phyloP scores from a whole-genome alignment of 106 monocot genomes.

The Allium cepa region DNA sequence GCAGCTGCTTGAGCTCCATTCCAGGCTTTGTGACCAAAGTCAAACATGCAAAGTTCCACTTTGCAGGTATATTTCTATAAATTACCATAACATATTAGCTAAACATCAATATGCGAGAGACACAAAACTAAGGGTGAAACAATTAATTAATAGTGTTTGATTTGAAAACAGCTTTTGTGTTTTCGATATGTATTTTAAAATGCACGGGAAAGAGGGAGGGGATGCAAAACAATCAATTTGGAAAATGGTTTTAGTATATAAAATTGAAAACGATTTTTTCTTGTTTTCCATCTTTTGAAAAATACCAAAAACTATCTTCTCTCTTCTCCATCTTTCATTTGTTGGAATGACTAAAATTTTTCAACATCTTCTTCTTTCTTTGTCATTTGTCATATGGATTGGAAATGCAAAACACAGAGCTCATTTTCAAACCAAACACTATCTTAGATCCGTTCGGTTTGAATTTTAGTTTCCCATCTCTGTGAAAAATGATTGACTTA shows the following conservation, averaged over 20 bases:
- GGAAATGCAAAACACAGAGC: too few species aligned
- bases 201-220: neutral
- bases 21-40: slow-evolving; percentile 28
- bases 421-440: too few species aligned
- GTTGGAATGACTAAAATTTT: neutral
- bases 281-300: too few species aligned
- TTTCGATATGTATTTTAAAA: neutral
- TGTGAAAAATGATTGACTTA: too few species aligned
- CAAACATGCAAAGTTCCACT: slow-evolving; percentile 57
- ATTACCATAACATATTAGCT: neutral
- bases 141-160: neutral
- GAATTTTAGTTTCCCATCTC: too few species aligned
- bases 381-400: too few species aligned
- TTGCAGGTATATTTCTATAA: slow-evolving; percentile 32
- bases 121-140: neutral
- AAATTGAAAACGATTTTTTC: neutral
- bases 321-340: too few species aligned
- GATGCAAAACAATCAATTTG: neutral
- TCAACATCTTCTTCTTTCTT: too few species aligned
- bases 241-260: neutral
- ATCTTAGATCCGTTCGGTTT: too few species aligned
- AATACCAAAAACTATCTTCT: too few species aligned
- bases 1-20: slow-evolving; percentile 64
- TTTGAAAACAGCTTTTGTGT: neutral
- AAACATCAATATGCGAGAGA: neutral